These are phyloP conservation scores for Umbelopsis isabellina DNA, from an alignment of 192 early-diverging fungal genomes.

Conservation along the genomic window DNA sequence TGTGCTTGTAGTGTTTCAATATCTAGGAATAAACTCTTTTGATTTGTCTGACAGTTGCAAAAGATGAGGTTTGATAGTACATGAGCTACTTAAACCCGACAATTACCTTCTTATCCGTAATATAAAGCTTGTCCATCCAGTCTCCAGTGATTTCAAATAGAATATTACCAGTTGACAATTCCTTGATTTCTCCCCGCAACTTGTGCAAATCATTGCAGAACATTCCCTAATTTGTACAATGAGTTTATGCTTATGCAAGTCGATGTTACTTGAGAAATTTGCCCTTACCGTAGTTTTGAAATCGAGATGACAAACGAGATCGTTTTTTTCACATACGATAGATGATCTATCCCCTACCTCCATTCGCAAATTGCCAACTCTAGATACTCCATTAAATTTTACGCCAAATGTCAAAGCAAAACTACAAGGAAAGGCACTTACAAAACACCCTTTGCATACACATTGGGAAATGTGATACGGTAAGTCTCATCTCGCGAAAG, in stretches of 20 bases:
- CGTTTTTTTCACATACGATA: constrained; percentile 68
- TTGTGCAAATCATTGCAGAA: constrained; percentile 78
- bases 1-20: constrained; percentile 55
- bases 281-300: constrained; percentile 82
- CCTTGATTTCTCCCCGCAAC: constrained; percentile 83
- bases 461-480: constrained; percentile 83
- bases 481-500: constrained; percentile 71
- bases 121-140: constrained; percentile 79
- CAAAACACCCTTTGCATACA: constrained; percentile 87
- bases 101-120: constrained; percentile 42
- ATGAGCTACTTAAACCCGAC: not conserved
- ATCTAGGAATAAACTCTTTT: constrained; percentile 70
- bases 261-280: not conserved
- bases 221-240: constrained; percentile 57
- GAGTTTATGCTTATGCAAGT: no score
- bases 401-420: not conserved
- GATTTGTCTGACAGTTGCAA: constrained; percentile 27
- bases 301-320: constrained; percentile 79
- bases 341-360: constrained; percentile 82
- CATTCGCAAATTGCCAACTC: constrained; percentile 85
- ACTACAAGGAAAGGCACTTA: constrained; percentile 31
- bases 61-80: not conserved
- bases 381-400: not conserved
- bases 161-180: constrained; percentile 69
- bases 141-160: constrained; percentile 87